Percentiles rank a stretch among this genome's conserved stretches.
Evolutionary conservation across 345 rosid genomes (phyloP).

Genomic region (Pelargonium nanum): DNA sequence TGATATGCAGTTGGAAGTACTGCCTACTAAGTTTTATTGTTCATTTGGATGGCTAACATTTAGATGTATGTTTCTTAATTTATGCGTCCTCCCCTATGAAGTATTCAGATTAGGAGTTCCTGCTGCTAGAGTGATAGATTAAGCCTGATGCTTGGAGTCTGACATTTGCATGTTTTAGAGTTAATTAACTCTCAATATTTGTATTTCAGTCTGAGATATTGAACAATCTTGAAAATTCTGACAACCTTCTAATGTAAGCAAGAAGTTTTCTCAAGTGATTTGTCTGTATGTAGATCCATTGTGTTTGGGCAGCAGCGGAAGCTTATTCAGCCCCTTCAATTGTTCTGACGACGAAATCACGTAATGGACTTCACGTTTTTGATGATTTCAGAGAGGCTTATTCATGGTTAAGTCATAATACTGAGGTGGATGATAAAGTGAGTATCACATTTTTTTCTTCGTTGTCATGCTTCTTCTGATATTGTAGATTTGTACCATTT

Average conservation of each 20-base stretch:
- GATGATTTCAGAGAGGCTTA: constrained; percentile 99
- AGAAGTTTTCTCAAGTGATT: constrained; percentile 4
- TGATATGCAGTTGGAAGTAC: background rate
- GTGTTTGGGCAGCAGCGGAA: constrained; percentile 99
- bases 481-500: background rate
- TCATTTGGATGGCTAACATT: background rate
- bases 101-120: background rate
- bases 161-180: background rate
- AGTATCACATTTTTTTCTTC: constrained; percentile 13
- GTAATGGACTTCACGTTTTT: constrained; percentile 81
- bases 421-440: constrained; percentile 98
- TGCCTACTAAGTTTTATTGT: background rate
- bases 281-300: constrained; percentile 61
- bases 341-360: constrained; percentile 70
- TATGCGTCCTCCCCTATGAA: background rate
- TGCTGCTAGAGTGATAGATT: background rate
- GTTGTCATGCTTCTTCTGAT: background rate
- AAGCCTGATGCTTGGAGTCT: background rate
- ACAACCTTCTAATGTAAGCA: too few species aligned
- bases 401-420: constrained; percentile 89
- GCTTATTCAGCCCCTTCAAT: constrained; percentile 99
- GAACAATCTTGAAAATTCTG: background rate
- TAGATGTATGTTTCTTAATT: too few species aligned
- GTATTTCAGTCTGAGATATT: background rate
- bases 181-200: background rate